A percentile compares a stretch with the other conserved stretches of the same genome.
These are phyloP conservation scores for Coemansia sp. DNA, from an alignment of 192 early-diverging fungal genomes.

Conservation along the genomic window DNA sequence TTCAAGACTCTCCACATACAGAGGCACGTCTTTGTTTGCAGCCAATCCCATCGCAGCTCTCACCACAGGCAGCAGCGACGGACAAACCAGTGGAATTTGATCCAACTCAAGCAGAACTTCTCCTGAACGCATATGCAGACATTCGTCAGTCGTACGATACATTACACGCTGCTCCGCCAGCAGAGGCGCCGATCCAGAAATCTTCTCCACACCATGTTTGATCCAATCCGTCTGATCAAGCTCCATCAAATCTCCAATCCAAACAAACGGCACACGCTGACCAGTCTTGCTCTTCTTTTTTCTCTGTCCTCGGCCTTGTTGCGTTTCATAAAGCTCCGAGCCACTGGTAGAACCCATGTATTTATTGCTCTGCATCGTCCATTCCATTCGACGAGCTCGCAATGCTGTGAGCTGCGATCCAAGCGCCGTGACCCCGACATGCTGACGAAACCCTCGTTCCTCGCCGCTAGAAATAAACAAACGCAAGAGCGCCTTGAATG, in stretches of 20 bases:
- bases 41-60: background rate
- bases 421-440: constrained; percentile 26
- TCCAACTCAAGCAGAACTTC: constrained; percentile 5
- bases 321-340: background rate
- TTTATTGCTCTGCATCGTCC: constrained; percentile 15
- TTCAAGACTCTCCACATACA: background rate
- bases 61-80: constrained; percentile 5
- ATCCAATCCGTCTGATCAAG: background rate
- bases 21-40: background rate
- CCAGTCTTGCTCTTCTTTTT: constrained; percentile 1
- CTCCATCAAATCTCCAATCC: constrained; percentile 14
- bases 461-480: constrained; percentile 55
- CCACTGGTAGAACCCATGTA: background rate
- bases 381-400: constrained; percentile 25
- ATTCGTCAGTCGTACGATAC: background rate
- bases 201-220: background rate
- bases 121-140: background rate
- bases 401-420: constrained; percentile 24
- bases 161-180: background rate
- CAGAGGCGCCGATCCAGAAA: background rate
- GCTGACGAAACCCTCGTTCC: constrained; percentile 53
- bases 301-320: background rate
- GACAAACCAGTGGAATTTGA: constrained; percentile 10
- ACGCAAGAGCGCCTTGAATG: constrained; percentile 48
- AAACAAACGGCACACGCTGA: constrained; percentile 28